phyloP scores from a whole-genome alignment of 176 grass and related monocot genomes.

The bread wheat (Triticum aestivum) region DNA sequence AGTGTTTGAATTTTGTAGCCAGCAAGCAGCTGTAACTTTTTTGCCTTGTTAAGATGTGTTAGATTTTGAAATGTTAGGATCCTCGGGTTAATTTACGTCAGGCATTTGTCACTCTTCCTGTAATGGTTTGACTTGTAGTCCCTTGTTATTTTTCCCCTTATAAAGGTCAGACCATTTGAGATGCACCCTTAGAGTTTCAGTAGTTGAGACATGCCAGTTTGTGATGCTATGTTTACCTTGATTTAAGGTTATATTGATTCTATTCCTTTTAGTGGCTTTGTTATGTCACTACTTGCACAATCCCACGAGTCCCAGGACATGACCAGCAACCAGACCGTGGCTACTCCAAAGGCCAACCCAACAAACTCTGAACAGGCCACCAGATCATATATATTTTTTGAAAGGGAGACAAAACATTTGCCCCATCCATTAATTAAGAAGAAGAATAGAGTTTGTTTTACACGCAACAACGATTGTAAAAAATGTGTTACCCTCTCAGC shows the following conservation, averaged over 20 bases:
- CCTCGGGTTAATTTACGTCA: background rate
- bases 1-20: background rate
- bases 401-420: too few species aligned
- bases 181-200: background rate
- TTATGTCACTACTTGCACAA: conserved; percentile 9
- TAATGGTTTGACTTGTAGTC: background rate
- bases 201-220: too few species aligned
- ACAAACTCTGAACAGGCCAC: too few species aligned
- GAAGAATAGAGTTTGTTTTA: too few species aligned
- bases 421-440: too few species aligned
- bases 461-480: too few species aligned
- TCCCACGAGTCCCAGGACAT: background rate
- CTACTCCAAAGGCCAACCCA: too few species aligned
- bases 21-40: background rate
- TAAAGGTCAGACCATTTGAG: background rate
- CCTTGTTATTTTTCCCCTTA: background rate
- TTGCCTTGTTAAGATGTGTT: background rate
- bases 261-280: background rate
- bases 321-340: background rate
- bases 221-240: background rate
- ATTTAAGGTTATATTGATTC: background rate
- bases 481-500: too few species aligned
- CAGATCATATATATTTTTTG: too few species aligned
- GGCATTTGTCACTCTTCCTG: background rate
- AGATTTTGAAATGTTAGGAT: background rate